A percentile compares a stretch with the other conserved stretches of the same genome.
Conservation (phyloP, 1,284 basidiomycete genomes). For the Thelephora terrestris region DNA sequence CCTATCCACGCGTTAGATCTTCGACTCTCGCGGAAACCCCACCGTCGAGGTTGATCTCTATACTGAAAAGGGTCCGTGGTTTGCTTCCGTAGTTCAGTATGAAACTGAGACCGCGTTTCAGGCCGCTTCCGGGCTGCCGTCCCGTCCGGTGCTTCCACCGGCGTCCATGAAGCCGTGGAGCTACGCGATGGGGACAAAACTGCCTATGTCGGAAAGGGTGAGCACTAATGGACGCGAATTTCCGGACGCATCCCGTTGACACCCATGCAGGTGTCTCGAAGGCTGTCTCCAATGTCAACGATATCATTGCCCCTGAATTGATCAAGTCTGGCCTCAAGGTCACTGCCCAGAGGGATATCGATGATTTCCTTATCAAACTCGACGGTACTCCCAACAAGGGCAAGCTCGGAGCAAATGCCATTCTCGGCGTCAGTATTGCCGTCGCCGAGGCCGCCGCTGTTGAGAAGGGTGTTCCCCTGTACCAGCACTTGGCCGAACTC, state of each 20-base stretch:
- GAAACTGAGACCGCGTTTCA: constrained; percentile 21
- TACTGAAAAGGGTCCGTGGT: constrained; percentile 67
- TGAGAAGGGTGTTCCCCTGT: constrained; percentile 91
- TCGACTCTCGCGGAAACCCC: constrained; percentile 94
- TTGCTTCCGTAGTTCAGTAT: neutral
- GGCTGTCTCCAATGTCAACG: constrained; percentile 94
- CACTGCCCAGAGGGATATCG: constrained; percentile 92
- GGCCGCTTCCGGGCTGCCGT: constrained; percentile 94
- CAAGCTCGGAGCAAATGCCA: constrained; percentile 98
- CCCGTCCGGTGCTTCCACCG: constrained; percentile 97
- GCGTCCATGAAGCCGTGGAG: constrained; percentile 97
- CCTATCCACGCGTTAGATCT: constrained; percentile 54
- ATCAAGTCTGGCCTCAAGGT: constrained; percentile 83
- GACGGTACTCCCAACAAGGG: constrained; percentile 99
- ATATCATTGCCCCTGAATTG: constrained; percentile 82
- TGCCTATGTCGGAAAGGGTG: constrained; percentile 93
- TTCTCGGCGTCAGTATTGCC: constrained; percentile 97
- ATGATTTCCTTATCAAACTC: constrained; percentile 97
- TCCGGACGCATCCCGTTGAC: neutral
- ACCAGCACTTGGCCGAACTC: constrained; percentile 93
- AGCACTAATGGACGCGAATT: constrained; percentile 5
- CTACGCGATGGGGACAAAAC: constrained; percentile 95
- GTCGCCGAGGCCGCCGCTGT: constrained; percentile 90
- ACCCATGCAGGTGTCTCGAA: constrained; percentile 69
- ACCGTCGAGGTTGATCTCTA: constrained; percentile 92